Percentiles rank a stretch among this genome's conserved stretches.
Conservation (phyloP, 768 basidiomycete species). For the Amanita rimosa region DNA sequence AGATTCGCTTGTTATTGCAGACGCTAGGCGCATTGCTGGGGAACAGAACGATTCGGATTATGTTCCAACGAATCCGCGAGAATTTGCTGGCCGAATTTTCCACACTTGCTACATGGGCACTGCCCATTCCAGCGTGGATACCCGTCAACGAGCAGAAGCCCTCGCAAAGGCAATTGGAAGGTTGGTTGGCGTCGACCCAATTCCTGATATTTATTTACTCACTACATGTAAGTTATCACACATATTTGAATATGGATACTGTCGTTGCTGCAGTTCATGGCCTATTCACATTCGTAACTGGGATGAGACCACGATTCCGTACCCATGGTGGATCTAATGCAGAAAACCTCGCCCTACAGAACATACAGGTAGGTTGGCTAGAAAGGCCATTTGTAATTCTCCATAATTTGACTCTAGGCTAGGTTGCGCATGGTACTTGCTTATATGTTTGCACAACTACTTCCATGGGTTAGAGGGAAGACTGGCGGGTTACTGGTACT, state of each 20-base stretch:
- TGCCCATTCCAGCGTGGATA: conserved; percentile 86
- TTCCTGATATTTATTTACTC: not conserved
- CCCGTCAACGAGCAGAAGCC: conserved; percentile 75
- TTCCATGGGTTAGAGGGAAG: conserved; percentile 85
- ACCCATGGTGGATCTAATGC: conserved; percentile 78
- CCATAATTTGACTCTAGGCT: conserved; percentile 36
- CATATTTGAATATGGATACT: conserved; percentile 93
- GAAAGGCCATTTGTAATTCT: not conserved
- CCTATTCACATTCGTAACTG: conserved; percentile 77
- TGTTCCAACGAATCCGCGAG: conserved; percentile 75
- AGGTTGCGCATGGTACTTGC: conserved; percentile 89
- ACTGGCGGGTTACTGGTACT: conserved; percentile 83
- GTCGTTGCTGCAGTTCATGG: conserved; percentile 77
- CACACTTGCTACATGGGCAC: conserved; percentile 99
- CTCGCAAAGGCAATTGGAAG: conserved; percentile 85
- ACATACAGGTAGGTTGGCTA: conserved; percentile 62
- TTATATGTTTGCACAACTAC: conserved; percentile 89
- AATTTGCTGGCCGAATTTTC: conserved; percentile 81
- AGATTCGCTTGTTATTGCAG: conserved; percentile 82
- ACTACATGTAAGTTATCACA: conserved; percentile 58
- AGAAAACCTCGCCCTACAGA: conserved; percentile 95
- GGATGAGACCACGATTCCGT: conserved; percentile 50
- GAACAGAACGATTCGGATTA: conserved; percentile 76
- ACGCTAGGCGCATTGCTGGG: conserved; percentile 83
- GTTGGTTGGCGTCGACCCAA: conserved; percentile 24